Conservation (phyloP, 441 rosid genomes). For the Adansonia grandidieri region DNA sequence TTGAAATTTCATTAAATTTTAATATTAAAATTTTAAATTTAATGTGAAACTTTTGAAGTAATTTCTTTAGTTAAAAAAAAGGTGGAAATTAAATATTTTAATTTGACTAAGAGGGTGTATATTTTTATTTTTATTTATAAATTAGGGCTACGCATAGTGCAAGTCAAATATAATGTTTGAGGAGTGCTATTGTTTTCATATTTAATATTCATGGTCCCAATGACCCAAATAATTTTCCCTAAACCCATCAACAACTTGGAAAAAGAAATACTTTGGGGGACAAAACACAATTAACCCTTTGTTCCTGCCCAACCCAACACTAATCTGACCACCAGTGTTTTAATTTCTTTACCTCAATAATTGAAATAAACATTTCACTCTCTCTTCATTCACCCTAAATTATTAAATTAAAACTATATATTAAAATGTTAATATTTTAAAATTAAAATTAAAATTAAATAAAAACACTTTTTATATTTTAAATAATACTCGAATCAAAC, state of each 20-base stretch:
- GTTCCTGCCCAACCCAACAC: constrained; percentile 36
- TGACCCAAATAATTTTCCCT: background rate
- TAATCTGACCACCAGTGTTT: background rate
- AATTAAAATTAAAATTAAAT: too few relatives aligned
- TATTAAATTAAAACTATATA: background rate
- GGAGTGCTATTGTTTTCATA: background rate
- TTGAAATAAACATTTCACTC: background rate
- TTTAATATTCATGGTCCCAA: constrained; percentile 18
- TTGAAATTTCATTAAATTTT: too few relatives aligned
- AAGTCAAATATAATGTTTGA: background rate
- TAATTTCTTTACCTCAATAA: constrained; percentile 14
- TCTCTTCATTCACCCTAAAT: background rate
- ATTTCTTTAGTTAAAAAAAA: background rate
- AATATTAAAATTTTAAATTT: background rate
- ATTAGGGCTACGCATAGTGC: background rate
- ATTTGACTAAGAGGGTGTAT: background rate
- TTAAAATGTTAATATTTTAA: background rate
- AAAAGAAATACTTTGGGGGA: too few relatives aligned
- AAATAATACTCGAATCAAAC: too few relatives aligned
- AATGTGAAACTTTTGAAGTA: background rate
- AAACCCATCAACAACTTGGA: background rate
- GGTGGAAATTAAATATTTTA: background rate
- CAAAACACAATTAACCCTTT: background rate
- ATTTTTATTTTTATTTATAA: too few relatives aligned
- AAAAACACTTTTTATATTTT: too few relatives aligned